These are phyloP conservation scores for Dactylis glomerata DNA, from an alignment of 176 grass and related monocot genomes.

Conservation along the genomic window DNA sequence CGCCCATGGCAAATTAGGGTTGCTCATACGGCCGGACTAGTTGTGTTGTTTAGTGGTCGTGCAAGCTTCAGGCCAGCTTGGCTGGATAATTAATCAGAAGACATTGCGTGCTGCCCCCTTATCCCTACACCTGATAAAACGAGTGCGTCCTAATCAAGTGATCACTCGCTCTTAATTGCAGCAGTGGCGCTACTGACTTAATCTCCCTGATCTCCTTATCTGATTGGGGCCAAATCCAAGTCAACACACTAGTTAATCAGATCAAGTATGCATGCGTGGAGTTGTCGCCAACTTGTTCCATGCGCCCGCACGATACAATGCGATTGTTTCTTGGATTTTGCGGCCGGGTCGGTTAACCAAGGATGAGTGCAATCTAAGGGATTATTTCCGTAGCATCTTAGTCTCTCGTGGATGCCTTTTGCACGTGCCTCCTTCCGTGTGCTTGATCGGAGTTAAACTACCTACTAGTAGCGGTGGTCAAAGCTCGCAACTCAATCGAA, in stretches of 20 bases:
- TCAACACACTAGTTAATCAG: background rate
- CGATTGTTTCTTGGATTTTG: background rate
- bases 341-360: background rate
- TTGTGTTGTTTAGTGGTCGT: background rate
- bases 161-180: background rate
- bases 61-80: background rate
- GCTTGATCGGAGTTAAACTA: background rate
- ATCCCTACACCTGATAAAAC: slow-evolving; percentile 12
- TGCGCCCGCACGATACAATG: background rate
- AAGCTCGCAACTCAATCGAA: slow-evolving; percentile 1
- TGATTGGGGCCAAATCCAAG: background rate
- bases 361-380: slow-evolving; percentile 17
- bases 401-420: background rate
- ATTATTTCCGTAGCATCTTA: slow-evolving; percentile 26
- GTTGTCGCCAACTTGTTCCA: slow-evolving; percentile 22
- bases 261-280: background rate
- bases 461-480: background rate
- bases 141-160: slow-evolving; percentile 21
- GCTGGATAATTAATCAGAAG: background rate
- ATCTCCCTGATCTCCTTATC: background rate
- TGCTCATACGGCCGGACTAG: background rate
- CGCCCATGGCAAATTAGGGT: background rate
- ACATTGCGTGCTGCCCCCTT: background rate
- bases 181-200: background rate
- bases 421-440: background rate